Base-by-base conservation (phyloP, 1,139 yeast genomes). In the Pichia sp. region DNA sequence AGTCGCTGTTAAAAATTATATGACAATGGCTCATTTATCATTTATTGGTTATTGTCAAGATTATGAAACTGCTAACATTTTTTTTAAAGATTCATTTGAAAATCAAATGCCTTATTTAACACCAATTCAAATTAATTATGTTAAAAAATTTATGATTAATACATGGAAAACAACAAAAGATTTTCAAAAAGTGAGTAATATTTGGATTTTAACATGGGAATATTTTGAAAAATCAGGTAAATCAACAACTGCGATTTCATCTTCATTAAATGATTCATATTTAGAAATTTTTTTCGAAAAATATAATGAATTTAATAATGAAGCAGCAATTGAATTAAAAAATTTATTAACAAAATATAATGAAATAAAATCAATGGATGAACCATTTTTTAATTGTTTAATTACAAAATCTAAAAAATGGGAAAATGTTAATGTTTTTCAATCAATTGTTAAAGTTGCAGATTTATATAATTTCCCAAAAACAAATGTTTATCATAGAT, bases 31-130 rank as follows among this genome's bases (percentile, higher is more conserved):
- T 40, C 95, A 84, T 63, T 71, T 82, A 50, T 72, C 83, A 5
- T 87, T 88, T 55, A 78, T 88, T 55, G 95, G 95, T 38, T 79
- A 78, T 50, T 83, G 91, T 60, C 74, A 76, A 50, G 93, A 87
- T 54, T 66, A 79, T 40, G 69, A 70, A 28, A 78, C 87, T 37
- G 86, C 95, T 4, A 74, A 74, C 53, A 75, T 77, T 37, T 84
- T 84, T 57, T 87, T 83, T 56, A 77, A 78, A 49, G 80, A 80
- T 55, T 88, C 88, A 1, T 63, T 82, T 35, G 69, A 70, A 39
- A 64, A 66, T 35, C 78, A 76, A 46, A 75, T 83, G 66, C 94
- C 95, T 13, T 86, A 85, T 60, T 65, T 66, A 43, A 78, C 83
- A 20, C 74, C 74, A 33, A 70, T 86, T 49, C 91, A 84, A 61